Base-by-base conservation (phyloP, 1,284 basidiomycete species). In the Schizophyllum amplum region DNA sequence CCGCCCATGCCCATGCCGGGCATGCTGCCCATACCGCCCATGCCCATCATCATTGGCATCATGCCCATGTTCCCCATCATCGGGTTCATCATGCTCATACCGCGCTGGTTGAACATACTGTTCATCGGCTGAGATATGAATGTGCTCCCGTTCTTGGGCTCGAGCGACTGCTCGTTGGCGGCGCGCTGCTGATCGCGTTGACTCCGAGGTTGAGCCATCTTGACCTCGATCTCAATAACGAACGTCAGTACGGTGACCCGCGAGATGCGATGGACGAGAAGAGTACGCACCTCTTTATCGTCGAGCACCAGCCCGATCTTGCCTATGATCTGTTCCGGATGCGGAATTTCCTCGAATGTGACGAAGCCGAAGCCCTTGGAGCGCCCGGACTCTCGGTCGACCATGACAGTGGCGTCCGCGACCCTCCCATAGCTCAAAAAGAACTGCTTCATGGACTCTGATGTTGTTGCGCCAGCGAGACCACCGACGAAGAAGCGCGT, bases 351-450 rank as follows among this genome's bases (percentile, higher is more conserved):
- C 66, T 92, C 87, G 68, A 94, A 96, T 0, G 93, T 96, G 26
- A 96, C 86, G 65, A 97, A 97, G 1, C 94, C 94, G 63, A 95
- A 97, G 1, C 94, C 94, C 67, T 96, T 93, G 24, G 88, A 91
- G n/a, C 92, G 79, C 20, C 87, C 86, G 2, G 91, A 90, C 62
- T 95, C 92, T 55, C 91, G 83, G 70, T 97, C 94, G 65, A 94
- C 83, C 94, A 97, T 97, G 58, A 96, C 90, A 0, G 91, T 95
- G 27, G 92, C 87, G 66, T 97, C 93, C 57, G 92, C 84, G 49
- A 97, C 89, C 62, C 86, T 84, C 27, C 93, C 94, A 68, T 79
- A 87, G 59, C 86, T 76, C 20, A 78, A 70, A 67, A 96, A 93
- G 72, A 90, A 94, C 11, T 77, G 75, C 52, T 86, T 83, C 82